Conservation (phyloP, 2,329 filamentous ascomycete genomes). For the Cladophialophora exuberans region DNA sequence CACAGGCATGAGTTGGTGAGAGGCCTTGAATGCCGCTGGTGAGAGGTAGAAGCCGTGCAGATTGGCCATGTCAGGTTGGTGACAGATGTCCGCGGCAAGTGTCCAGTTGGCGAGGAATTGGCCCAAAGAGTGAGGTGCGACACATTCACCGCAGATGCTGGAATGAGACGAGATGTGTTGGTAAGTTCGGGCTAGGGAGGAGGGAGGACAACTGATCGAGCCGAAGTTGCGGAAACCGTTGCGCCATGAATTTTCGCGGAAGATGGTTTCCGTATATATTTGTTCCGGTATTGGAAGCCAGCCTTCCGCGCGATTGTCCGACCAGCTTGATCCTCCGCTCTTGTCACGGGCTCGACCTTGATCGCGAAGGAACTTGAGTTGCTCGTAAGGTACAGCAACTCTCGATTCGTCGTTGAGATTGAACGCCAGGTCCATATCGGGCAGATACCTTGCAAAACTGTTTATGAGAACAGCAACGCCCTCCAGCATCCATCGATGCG, state of each 20-base stretch:
- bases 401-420: slow-evolving; percentile 65
- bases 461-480: slow-evolving; percentile 58
- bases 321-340: slow-evolving; percentile 38
- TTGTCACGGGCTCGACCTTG: slow-evolving; percentile 31
- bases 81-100: slow-evolving; percentile 68
- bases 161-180: slow-evolving; percentile 66
- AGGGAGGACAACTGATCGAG: slow-evolving; percentile 63
- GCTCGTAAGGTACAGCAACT: slow-evolving; percentile 57
- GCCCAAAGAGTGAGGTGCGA: slow-evolving; percentile 65
- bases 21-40: slow-evolving; percentile 63
- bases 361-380: slow-evolving; percentile 42
- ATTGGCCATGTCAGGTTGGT: slow-evolving; percentile 74
- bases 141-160: slow-evolving; percentile 67
- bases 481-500: slow-evolving; percentile 63
- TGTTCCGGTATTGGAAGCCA: slow-evolving; percentile 45
- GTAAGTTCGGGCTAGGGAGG: slow-evolving; percentile 59
- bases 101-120: slow-evolving; percentile 70
- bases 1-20: slow-evolving; percentile 69
- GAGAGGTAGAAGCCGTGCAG: slow-evolving; percentile 75
- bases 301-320: slow-evolving; percentile 39
- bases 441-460: slow-evolving; percentile 57
- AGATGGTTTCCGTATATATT: slow-evolving; percentile 41
- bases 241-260: slow-evolving; percentile 45
- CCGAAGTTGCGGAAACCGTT: slow-evolving; percentile 46
- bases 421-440: slow-evolving; percentile 66